Evolutionary conservation across 2,329 filamentous ascomycete species (phyloP).

Genomic region (Phaeosphaeriaceae sp.): DNA sequence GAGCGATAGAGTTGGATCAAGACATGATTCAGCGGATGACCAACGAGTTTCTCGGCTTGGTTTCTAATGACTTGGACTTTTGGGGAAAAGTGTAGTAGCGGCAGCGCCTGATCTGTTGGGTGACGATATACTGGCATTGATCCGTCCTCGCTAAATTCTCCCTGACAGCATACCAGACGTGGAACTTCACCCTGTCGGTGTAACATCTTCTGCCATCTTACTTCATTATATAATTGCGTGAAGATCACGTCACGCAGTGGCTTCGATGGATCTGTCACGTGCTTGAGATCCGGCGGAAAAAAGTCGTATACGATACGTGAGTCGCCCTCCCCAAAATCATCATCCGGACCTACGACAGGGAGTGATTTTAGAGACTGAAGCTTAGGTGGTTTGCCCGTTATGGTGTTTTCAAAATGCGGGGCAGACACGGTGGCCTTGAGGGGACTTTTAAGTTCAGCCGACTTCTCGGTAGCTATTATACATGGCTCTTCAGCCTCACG

Average conservation of each 20-base stretch:
- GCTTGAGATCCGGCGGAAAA: constrained; percentile 56
- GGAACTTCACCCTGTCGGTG: constrained; percentile 92
- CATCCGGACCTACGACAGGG: constrained; percentile 54
- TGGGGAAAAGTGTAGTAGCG: constrained; percentile 75
- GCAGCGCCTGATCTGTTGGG: constrained; percentile 85
- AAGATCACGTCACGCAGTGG: constrained; percentile 68
- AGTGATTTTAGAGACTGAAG: constrained; percentile 48
- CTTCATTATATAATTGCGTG: constrained; percentile 72
- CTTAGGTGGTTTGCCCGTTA: constrained; percentile 34
- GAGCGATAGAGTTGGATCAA: constrained; percentile 92
- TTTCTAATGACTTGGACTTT: constrained; percentile 72
- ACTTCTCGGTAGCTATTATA: background rate
- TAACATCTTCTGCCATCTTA: constrained; percentile 89
- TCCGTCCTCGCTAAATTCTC: constrained; percentile 70
- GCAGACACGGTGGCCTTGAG: background rate
- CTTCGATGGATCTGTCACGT: constrained; percentile 36
- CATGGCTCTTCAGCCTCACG: background rate
- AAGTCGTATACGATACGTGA: constrained; percentile 75
- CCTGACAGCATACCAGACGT: constrained; percentile 88
- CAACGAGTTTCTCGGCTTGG: constrained; percentile 73
- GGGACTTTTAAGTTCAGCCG: background rate
- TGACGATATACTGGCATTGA: constrained; percentile 92
- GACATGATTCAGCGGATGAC: constrained; percentile 86
- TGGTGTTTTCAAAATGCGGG: constrained; percentile 1
- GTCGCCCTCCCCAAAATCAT: constrained; percentile 78